Conservation (phyloP, 75 land plant species). For the Selaginella tamariscina region DNA sequence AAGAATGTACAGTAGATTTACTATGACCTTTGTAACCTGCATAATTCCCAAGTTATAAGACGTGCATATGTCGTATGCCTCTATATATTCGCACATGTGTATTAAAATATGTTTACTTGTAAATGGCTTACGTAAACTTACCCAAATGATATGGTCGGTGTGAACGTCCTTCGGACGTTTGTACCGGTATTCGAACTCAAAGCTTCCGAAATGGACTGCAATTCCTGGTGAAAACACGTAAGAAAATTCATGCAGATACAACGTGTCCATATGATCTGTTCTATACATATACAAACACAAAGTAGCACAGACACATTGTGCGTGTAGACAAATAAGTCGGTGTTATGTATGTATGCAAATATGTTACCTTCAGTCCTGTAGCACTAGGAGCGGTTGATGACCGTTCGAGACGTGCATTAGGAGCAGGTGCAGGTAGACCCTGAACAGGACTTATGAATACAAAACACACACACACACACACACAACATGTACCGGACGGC, state of each 20-base stretch:
- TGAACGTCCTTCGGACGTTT: conserved; percentile 4
- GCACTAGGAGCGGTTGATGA: neutral
- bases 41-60: no score
- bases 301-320: neutral
- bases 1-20: no score
- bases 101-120: no score
- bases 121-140: no score
- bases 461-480: no score
- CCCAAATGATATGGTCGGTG: conserved; percentile 6
- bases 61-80: no score
- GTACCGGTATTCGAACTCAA: neutral
- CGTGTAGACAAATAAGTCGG: no score
- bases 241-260: no score
- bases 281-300: neutral
- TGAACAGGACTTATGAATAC: neutral
- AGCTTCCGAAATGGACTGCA: conserved; percentile 6
- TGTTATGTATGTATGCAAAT: neutral
- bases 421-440: neutral
- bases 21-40: no score
- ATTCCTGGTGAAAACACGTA: conserved; percentile 1
- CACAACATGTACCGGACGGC: no score
- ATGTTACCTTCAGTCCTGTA: neutral
- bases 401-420: neutral
- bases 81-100: no score
- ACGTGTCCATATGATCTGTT: no score